Base-by-base conservation (phyloP, 257 asterid genomes). In the Solanum peruvianum region DNA sequence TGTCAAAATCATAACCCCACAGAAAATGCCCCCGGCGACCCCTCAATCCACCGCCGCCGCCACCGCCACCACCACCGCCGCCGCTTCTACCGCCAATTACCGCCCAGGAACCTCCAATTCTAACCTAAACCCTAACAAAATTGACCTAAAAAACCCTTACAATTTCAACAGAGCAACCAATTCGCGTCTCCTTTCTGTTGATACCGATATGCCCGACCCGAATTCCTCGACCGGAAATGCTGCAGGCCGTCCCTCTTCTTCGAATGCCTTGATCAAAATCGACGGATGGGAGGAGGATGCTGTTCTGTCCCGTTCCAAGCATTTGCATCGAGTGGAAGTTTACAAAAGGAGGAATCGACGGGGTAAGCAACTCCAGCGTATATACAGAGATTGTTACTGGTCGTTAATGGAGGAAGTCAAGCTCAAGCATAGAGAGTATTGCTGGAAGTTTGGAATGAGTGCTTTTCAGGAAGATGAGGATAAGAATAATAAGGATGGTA, bases 331-430 rank as follows among this genome's bases (percentile, higher is more conserved):
- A 31, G 41, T 87, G 58, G 98, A 97, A 86, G 92, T 95, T 82
- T 23, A 94, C 29, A 90, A 73, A 33, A 98, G 99, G 25, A 93
- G 99, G 41, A 72, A 89, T 64, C 94, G 95, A 33, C 91, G 97
- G 77, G 64, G 87, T 16, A 93, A 90, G 86, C 96, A 94, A 89
- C 92, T 97, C 58, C 84, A 89, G 21, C 91, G 93, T 49, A 93
- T 95, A 75, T 95, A 94, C 89, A 91, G 95, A 82, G 95, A 96
- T 84, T 90, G 91, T 72, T 96, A 94, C 89, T 96, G 98, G 99
- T 90, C 91, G 58, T 88, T 94, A 76, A 95, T 96, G 98, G 99
- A 96, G 91, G 98, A 96, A 83, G 86, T 95, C 81, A 96, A 88
- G 90, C 70, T 64, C 47, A 92, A 93, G 90, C 89, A 88, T 87